Conservation (phyloP, 345 rosid species). For the Pistacia integerrima region DNA sequence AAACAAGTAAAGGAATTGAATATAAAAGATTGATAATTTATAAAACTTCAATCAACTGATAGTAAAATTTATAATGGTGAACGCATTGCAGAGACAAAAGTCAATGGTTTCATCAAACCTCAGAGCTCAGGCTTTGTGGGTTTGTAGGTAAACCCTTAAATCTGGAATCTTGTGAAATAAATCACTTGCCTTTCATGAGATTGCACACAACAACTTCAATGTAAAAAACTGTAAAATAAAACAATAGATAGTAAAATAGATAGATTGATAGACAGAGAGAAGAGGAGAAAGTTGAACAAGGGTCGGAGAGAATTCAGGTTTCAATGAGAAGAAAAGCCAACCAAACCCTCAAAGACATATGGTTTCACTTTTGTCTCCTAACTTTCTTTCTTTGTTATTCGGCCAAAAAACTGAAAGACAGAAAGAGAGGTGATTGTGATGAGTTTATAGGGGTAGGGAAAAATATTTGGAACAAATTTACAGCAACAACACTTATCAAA, state of each 20-base stretch:
- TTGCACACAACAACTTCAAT: slow-evolving; percentile 32
- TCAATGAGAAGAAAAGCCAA: slow-evolving; percentile 10
- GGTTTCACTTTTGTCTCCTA: not conserved
- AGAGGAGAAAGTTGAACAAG: slow-evolving; percentile 19
- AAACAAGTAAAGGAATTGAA: slow-evolving; percentile 28
- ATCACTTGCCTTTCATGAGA: slow-evolving; percentile 18
- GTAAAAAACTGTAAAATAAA: not conserved
- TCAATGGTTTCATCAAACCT: slow-evolving; percentile 27
- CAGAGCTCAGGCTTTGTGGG: slow-evolving; percentile 19
- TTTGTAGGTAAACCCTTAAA: slow-evolving; percentile 35
- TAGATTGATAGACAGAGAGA: not conserved
- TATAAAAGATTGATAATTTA: slow-evolving; percentile 20
- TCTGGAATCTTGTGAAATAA: slow-evolving; percentile 27
- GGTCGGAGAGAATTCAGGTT: slow-evolving; percentile 35
- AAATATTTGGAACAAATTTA: not conserved
- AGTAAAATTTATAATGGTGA: slow-evolving; percentile 15
- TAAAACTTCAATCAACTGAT: slow-evolving; percentile 23
- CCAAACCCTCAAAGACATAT: slow-evolving; percentile 25
- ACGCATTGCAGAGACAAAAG: slow-evolving; percentile 23
- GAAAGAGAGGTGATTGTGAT: not conserved
- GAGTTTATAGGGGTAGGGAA: not conserved
- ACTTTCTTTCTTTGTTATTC: slow-evolving; percentile 1
- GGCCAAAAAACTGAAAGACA: not conserved
- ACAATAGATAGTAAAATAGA: not conserved
- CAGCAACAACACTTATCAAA: not conserved